phyloP scores from a whole-genome alignment of 1,284 basidiomycete genomes.

The Ganoderma lingzhi region DNA sequence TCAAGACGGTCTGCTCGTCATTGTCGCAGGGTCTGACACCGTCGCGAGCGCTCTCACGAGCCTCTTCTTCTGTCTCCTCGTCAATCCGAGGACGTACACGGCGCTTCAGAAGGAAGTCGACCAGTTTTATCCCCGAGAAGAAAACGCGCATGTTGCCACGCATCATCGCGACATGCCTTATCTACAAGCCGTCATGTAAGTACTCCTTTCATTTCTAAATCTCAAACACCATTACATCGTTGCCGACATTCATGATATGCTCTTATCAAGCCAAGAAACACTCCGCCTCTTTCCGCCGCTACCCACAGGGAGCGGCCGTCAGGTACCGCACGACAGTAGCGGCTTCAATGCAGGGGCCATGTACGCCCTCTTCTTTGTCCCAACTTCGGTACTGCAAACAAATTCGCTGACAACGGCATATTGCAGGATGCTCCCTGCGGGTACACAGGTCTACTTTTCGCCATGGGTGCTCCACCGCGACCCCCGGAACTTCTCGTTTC shows the following conservation, averaged over 20 bases:
- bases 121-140: conserved; percentile 35
- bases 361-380: conserved; percentile 30
- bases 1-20: conserved; percentile 28
- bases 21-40: conserved; percentile 45
- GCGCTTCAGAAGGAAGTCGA: conserved; percentile 41
- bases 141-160: conserved; percentile 35
- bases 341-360: conserved; percentile 34
- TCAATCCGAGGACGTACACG: conserved; percentile 31
- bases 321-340: conserved; percentile 38
- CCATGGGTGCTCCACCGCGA: conserved; percentile 43
- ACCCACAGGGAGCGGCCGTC: conserved; percentile 57
- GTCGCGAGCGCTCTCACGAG: conserved; percentile 34
- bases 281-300: conserved; percentile 64
- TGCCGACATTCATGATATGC: conserved; percentile 5
- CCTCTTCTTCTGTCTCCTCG: conserved; percentile 36
- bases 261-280: conserved; percentile 57
- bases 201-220: background rate
- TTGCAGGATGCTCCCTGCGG: conserved; percentile 38
- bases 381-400: background rate
- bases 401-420: background rate
- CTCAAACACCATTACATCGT: background rate
- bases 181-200: conserved; percentile 44
- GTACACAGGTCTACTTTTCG: conserved; percentile 36
- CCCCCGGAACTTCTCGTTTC: conserved; percentile 42
- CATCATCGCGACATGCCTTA: conserved; percentile 40